Base-by-base conservation (phyloP, 1,284 basidiomycete species). In the Cystobasidium pallidum region DNA sequence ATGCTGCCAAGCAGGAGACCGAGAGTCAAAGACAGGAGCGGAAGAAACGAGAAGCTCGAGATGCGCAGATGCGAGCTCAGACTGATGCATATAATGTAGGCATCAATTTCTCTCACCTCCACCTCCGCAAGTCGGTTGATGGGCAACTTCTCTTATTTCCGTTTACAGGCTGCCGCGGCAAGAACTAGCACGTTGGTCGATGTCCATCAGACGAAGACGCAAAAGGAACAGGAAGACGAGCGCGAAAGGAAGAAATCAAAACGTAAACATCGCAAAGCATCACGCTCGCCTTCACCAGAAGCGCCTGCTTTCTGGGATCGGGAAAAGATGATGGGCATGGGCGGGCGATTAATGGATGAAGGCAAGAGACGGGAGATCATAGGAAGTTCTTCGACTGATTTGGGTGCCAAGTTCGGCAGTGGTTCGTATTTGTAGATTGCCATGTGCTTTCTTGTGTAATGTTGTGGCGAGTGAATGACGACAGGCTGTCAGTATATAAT, bases 271-370 rank as follows among this genome's bases (percentile, higher is more conserved):
- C 68, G 68, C 43, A 72, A 72, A 54, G 62, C 47, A 1, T 66
- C 63, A 1, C 39, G 70, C 26, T 72, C 63, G 17, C 65, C 63
- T 13, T 72, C 63, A 6, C 65, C 75, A 76, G 8, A 84, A 84
- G 13, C 81, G 83, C 81, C 86, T 0, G 88, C 79, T 0, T 91
- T 94, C 51, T 96, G 93, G 93, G 92, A 96, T 77, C 91, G 91
- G 77, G 84, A 86, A 47, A 84, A 91, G 26, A 91, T 94, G 81
- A 94, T 96, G 91, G 86, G 86, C 2, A 78, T 94, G 15, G 88
- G 88, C 3, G 93, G 93, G 4, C 83, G 90, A 63, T 82, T 94
- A 45, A 88, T 96, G 88, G 91, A 90, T 77, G 92, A 94, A 75
- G 85, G 84, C 70, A 88, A 90, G 79, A 85, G 93, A 70, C 84